phyloP scores from a whole-genome alignment of 192 early-diverging fungal genomes.

The Backusella psychrophila region DNA sequence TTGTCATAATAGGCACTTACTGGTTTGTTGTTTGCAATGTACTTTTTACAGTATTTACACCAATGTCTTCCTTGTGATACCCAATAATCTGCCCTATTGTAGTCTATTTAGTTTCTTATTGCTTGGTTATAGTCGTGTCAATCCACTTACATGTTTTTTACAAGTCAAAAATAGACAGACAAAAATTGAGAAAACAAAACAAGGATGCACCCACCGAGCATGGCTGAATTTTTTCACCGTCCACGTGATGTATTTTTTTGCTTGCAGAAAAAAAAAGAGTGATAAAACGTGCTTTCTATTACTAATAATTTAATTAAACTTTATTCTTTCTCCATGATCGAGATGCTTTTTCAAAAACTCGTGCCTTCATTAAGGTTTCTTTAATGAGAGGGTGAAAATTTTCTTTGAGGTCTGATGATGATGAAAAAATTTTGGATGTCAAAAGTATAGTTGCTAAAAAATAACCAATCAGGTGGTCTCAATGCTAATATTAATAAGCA shows the following conservation, averaged over 20 bases:
- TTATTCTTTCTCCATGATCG: neutral
- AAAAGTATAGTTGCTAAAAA: too few species aligned
- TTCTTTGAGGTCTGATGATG: neutral
- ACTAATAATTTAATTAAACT: neutral
- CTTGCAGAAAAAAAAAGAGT: too few species aligned
- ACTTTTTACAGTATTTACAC: slow-evolving; percentile 84
- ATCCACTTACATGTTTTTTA: neutral
- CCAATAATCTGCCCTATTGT: slow-evolving; percentile 52
- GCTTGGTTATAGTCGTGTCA: too few species aligned
- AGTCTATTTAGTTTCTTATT: neutral
- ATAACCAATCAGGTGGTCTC: too few species aligned
- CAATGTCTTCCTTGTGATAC: slow-evolving; percentile 78
- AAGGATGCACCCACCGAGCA: neutral
- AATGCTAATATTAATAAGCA: too few species aligned
- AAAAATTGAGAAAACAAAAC: neutral
- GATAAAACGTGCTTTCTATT: neutral
- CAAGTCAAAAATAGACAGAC: neutral
- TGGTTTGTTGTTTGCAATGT: slow-evolving; percentile 77
- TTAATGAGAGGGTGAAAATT: too few species aligned
- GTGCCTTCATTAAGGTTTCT: too few species aligned
- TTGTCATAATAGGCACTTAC: slow-evolving; percentile 45
- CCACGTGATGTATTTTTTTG: neutral
- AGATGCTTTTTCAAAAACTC: too few species aligned
- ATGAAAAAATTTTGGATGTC: neutral
- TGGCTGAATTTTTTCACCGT: neutral